Conservation (phyloP, 495 filamentous ascomycete species). For the Cercophora newfieldiana region DNA sequence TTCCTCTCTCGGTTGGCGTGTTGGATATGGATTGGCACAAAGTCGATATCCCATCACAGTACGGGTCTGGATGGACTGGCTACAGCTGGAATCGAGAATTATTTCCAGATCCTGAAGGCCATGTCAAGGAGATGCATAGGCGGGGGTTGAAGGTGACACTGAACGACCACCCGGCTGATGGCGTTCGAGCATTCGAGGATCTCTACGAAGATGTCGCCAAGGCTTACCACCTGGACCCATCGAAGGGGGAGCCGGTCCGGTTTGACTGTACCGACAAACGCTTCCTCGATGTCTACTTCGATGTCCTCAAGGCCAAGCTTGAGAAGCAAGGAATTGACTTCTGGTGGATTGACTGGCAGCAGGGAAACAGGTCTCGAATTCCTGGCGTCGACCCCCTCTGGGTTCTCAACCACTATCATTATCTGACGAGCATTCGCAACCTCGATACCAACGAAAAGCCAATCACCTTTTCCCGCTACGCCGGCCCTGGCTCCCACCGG, state of each 20-base stretch:
- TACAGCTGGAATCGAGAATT: slow-evolving; percentile 60
- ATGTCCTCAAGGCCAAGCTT: slow-evolving; percentile 51
- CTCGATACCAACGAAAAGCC: slow-evolving; percentile 29
- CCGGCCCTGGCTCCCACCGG: slow-evolving; percentile 58
- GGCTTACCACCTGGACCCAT: slow-evolving; percentile 46
- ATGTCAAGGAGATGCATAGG: slow-evolving; percentile 46
- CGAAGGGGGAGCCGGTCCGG: slow-evolving; percentile 45
- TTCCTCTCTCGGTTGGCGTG: slow-evolving; percentile 57
- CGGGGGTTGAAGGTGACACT: slow-evolving; percentile 48
- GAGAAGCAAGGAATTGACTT: slow-evolving; percentile 56
- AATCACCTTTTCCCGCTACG: slow-evolving; percentile 55
- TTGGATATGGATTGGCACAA: slow-evolving; percentile 66
- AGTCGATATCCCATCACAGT: slow-evolving; percentile 36
- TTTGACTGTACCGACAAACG: slow-evolving; percentile 54
- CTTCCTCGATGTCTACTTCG: slow-evolving; percentile 60
- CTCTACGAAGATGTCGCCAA: slow-evolving; percentile 53
- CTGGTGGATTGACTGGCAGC: slow-evolving; percentile 68
- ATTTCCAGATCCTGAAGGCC: slow-evolving; percentile 52
- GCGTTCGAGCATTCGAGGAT: slow-evolving; percentile 54
- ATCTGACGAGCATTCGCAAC: slow-evolving; percentile 47
- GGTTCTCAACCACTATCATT: slow-evolving; percentile 64
- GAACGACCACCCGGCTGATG: slow-evolving; percentile 60
- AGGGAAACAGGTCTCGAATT: slow-evolving; percentile 51
- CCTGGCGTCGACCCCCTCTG: slow-evolving; percentile 61
- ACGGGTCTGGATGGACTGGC: slow-evolving; percentile 58